Conservation (phyloP, 768 basidiomycete genomes). For the Psilocybe sp. region DNA sequence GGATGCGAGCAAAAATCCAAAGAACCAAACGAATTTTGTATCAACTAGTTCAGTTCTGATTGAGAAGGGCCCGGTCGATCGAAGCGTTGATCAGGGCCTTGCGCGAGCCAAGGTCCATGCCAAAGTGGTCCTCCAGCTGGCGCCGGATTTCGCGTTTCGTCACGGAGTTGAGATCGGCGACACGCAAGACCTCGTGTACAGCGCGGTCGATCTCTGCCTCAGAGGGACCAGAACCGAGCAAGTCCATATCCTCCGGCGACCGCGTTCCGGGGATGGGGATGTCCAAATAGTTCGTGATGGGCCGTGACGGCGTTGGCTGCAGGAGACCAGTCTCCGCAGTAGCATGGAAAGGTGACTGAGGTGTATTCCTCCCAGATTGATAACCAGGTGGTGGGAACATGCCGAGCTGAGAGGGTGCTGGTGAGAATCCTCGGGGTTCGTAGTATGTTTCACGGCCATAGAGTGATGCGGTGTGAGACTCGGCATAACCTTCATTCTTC, state of each 20-base stretch:
- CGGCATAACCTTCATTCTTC: constrained; percentile 71
- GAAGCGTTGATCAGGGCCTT: constrained; percentile 75
- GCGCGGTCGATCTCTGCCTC: constrained; percentile 73
- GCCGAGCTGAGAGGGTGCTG: constrained; percentile 66
- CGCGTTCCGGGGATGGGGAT: constrained; percentile 55
- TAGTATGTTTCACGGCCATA: constrained; percentile 90
- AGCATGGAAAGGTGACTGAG: constrained; percentile 45
- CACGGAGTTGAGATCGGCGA: constrained; percentile 83
- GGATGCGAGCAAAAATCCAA: constrained; percentile 8
- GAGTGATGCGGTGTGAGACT: constrained; percentile 74
- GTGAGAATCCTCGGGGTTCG: constrained; percentile 72
- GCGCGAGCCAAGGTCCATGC: constrained; percentile 68
- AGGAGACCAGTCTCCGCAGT: constrained; percentile 38
- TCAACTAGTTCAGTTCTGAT: constrained; percentile 29
- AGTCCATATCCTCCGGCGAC: constrained; percentile 51
- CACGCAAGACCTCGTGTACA: constrained; percentile 69
- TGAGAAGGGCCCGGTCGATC: constrained; percentile 70
- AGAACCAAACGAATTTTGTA: constrained; percentile 10
- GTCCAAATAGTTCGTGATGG: constrained; percentile 76
- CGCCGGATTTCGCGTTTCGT: constrained; percentile 91
- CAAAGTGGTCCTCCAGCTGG: constrained; percentile 79
- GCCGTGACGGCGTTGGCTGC: constrained; percentile 66
- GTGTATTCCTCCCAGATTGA: constrained; percentile 76
- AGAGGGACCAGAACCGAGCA: constrained; percentile 42
- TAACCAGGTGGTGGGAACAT: constrained; percentile 66